Conservation (phyloP, 139 green algal genomes). For the Coccomyxa sp. region DNA sequence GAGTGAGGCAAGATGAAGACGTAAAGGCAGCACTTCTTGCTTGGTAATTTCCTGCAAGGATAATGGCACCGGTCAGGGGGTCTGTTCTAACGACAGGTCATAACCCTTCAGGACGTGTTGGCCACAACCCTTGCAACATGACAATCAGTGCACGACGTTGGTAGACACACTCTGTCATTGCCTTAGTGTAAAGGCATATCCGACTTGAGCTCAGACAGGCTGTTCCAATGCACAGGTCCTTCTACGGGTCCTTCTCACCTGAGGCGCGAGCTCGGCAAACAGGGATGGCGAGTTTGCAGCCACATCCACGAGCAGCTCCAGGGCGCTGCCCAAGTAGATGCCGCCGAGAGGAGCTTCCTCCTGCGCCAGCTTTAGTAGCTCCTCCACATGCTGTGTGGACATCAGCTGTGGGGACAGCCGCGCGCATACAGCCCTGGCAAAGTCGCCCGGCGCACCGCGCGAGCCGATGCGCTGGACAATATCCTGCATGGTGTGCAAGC, state of each 20-base stretch:
- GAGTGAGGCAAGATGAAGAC: background rate
- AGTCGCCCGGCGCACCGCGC: conserved; percentile 39
- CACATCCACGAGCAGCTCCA: conserved; percentile 21
- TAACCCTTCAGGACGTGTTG: background rate
- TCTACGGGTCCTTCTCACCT: background rate
- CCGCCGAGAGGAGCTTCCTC: background rate
- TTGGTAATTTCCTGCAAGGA: background rate
- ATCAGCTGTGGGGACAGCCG: conserved; percentile 52
- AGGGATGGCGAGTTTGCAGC: conserved; percentile 19
- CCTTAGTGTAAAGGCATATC: too few relatives aligned
- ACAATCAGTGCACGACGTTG: too few relatives aligned
- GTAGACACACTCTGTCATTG: too few relatives aligned
- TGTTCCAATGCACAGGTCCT: too few relatives aligned
- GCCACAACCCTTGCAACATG: too few relatives aligned
- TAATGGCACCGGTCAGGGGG: background rate
- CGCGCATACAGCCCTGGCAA: conserved; percentile 32
- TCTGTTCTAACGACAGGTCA: background rate
- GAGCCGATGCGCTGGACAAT: conserved; percentile 60
- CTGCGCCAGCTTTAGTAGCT: conserved; percentile 30
- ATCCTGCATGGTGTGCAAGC: conserved; percentile 36
- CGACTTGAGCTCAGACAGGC: too few relatives aligned
- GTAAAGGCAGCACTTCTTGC: background rate
- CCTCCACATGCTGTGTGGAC: conserved; percentile 37
- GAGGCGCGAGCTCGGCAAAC: conserved; percentile 13
- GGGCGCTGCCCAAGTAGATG: background rate